Evolutionary conservation across 176 grass and related monocot genomes (phyloP).

Genomic region (Oryza glaberrima): DNA sequence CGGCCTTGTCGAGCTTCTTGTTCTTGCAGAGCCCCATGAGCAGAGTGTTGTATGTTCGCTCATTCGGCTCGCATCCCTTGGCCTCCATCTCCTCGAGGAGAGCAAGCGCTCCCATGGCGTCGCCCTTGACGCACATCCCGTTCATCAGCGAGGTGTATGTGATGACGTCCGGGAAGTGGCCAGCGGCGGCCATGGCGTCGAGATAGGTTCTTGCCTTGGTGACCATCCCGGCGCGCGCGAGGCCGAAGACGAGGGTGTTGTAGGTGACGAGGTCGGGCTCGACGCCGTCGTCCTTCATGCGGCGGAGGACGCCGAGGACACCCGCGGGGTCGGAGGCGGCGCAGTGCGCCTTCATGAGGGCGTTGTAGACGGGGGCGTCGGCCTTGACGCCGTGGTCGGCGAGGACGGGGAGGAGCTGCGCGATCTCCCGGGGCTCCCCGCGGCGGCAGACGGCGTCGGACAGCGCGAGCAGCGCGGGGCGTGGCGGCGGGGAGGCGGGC

Average conservation of each 20-base stretch:
- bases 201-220: conserved; percentile 67
- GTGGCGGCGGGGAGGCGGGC: conserved; percentile 39
- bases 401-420: conserved; percentile 58
- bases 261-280: conserved; percentile 88
- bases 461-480: conserved; percentile 62
- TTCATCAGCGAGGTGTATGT: conserved; percentile 93
- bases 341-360: conserved; percentile 85
- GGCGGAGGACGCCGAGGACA: conserved; percentile 63
- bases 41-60: conserved; percentile 77
- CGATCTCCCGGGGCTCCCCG: conserved; percentile 67
- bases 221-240: conserved; percentile 78
- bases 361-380: conserved; percentile 80
- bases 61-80: conserved; percentile 72
- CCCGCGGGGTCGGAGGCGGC: conserved; percentile 56
- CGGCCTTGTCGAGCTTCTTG: conserved; percentile 66
- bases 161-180: conserved; percentile 66
- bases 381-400: conserved; percentile 65
- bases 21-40: conserved; percentile 91
- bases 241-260: conserved; percentile 80
- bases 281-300: conserved; percentile 74
- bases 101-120: conserved; percentile 46
- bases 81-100: conserved; percentile 73
- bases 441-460: conserved; percentile 65
- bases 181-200: conserved; percentile 57
- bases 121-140: conserved; percentile 86